These are phyloP conservation scores for Phytophthora pseudosyringae DNA, from an alignment of 352 stramenopile species.

Conservation along the genomic window DNA sequence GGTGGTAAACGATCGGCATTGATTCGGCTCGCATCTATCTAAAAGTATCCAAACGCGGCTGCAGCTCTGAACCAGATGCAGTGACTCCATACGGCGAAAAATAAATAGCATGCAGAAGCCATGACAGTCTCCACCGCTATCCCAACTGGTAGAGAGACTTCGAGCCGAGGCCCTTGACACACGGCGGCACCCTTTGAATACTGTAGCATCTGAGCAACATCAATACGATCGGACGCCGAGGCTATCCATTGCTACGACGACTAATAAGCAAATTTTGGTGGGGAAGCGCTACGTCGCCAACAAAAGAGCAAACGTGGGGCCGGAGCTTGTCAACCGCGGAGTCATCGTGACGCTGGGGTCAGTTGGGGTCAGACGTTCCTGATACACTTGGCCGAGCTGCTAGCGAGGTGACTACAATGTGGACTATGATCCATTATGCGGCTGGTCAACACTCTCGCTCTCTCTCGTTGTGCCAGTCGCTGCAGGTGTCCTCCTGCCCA, in stretches of 20 bases:
- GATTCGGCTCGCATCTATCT: neutral
- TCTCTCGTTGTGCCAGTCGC: conserved; percentile 14
- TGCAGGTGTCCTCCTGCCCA: conserved; percentile 2
- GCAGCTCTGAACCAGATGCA: conserved; percentile 13
- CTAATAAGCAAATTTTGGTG: conserved; percentile 18
- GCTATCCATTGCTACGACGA: neutral
- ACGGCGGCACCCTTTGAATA: neutral
- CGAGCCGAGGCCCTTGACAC: too few species aligned
- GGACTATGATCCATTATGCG: neutral
- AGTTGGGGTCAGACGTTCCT: conserved; percentile 8
- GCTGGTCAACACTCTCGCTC: conserved; percentile 19
- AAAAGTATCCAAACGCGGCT: conserved; percentile 14
- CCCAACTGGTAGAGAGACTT: neutral
- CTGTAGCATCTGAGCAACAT: neutral
- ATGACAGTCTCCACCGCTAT: neutral
- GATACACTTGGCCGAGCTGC: neutral
- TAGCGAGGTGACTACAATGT: too few species aligned
- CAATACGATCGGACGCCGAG: neutral
- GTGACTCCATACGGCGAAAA: conserved; percentile 4
- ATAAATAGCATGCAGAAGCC: neutral
- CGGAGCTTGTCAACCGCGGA: conserved; percentile 10
- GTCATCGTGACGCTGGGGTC: conserved; percentile 6
- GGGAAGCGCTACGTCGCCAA: conserved; percentile 2
- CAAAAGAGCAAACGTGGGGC: conserved; percentile 2
- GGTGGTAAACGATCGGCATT: neutral